Base-by-base conservation (phyloP, 768 basidiomycete genomes). In the Scleroderma bovista region DNA sequence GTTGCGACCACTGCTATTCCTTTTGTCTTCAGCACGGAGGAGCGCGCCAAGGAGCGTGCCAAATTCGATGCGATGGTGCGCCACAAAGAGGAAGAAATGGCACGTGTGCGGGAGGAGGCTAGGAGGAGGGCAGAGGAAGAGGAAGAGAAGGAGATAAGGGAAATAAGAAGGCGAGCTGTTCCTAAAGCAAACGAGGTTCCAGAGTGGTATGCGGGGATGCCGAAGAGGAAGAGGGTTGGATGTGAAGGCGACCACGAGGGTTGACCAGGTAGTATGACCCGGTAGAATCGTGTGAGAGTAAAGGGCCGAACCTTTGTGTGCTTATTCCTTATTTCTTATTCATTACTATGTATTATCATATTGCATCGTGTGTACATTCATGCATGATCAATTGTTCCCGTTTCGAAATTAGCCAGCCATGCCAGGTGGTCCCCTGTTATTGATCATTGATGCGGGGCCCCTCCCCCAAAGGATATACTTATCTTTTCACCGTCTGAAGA, bases 181-280 rank as follows among this genome's bases (percentile, higher is more conserved):
- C 83, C 84, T 20, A 79, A 73, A 64, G 87, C 87, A 41, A 75
- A 88, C 61, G 79, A 78, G 57, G 75, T 89, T 22, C 87, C 87
- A 11, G 83, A 81, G 55, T 89, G 87, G 87, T 89, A 89, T 58
- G 80, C 77, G 56, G 75, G 76, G 38, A 80, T 77, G 62, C 84
- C 84, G 57, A 86, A 75, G 76, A 78, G 71, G 67, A 66, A 63
- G 59, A 64, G 67, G 2, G 44, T n/a, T n/a, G 26, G 9, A 36
- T 36, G 34, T 15, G 13, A 36, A 36, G 26, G 34, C 12, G 34
- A 13, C 4, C 6, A 36, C 13, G 34, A 3, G 12, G n/a, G 13
- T 15, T 33, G 32, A 8, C 32, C 7, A 15, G 7, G 32, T 33
- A 15, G 15, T 8, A 33, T 33, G 7, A 33, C 7, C 7, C 32